Evolutionary conservation across 176 grass and related monocot genomes (phyloP), one percentile per base, ranked within the genome.

Genomic region (Coix lacrymajobi): DNA sequence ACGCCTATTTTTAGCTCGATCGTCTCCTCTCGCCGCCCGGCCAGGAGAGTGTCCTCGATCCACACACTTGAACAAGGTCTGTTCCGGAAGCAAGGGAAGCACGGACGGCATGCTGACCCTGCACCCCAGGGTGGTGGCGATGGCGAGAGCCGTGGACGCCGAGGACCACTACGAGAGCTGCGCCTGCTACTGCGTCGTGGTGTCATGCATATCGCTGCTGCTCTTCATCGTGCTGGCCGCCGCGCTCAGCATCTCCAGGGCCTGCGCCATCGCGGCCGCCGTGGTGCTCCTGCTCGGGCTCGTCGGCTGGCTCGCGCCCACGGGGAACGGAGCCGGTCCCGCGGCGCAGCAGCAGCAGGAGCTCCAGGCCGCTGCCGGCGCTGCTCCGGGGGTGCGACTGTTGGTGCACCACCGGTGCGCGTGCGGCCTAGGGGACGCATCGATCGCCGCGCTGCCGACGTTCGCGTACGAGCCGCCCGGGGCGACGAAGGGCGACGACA

Each of bases 201-300:
- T 28, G 67, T 26, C 74, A 8, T 81, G 75, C 62, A 37, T 89
- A 20, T 81, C 83, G 61, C 26, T 88, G 63, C 68, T 92, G 45
- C 83, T 88, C 39, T 86, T 85, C 61, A 46, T 72, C 68, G 82
- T 69, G 70, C 87, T 89, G 19, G 51, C 71, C 4, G 33, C 64
- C 32, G 31, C 36, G 2, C 34, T 76, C 32, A 76, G 41, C 62
- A 1, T 78, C 76, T 52, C 31, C 30, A 44, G 5, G 75, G 54
- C 71, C 14, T 22, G 46, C 69, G 46, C 48, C 66, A 16, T 78
- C 26, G 19, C 60, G 1, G 81, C 17, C 28, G 52, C 44, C 17
- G 2, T 77, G 54, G 19, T 63, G 10, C 41, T 89, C 52, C 33
- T 81, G 25, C 73, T 89, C 52, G 52, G 25, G 6, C 51, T 89